These are phyloP conservation scores for Annulohypoxylon nitens DNA, from an alignment of 495 filamentous ascomycete species.

Conservation along the genomic window DNA sequence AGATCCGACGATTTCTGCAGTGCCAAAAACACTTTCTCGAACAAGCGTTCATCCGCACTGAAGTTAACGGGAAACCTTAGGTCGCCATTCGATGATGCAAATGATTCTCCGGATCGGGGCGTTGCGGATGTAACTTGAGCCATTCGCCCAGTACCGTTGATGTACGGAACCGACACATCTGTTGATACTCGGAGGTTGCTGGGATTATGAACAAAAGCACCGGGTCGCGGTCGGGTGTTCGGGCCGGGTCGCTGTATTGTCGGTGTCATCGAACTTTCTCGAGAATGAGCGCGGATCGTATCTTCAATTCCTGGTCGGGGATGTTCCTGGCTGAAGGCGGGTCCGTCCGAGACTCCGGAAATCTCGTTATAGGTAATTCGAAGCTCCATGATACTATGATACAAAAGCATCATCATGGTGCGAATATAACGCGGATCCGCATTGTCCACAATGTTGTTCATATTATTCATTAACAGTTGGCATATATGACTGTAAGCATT, in stretches of 20 bases:
- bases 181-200: slow-evolving; percentile 67
- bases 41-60: slow-evolving; percentile 79
- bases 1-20: slow-evolving; percentile 75
- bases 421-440: slow-evolving; percentile 84
- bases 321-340: slow-evolving; percentile 37
- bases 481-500: slow-evolving; percentile 81
- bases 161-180: slow-evolving; percentile 58
- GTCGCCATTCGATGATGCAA: slow-evolving; percentile 68
- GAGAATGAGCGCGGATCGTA: slow-evolving; percentile 59
- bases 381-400: slow-evolving; percentile 83
- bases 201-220: slow-evolving; percentile 72
- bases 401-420: slow-evolving; percentile 82
- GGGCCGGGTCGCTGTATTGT: slow-evolving; percentile 67
- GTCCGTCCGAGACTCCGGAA: slow-evolving; percentile 60
- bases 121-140: slow-evolving; percentile 69
- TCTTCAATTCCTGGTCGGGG: slow-evolving; percentile 52
- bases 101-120: slow-evolving; percentile 84
- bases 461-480: slow-evolving; percentile 74
- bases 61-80: slow-evolving; percentile 66
- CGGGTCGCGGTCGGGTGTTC: slow-evolving; percentile 69
- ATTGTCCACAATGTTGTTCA: slow-evolving; percentile 77
- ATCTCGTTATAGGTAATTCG: slow-evolving; percentile 61
- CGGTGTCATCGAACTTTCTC: slow-evolving; percentile 71
- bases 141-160: slow-evolving; percentile 60
- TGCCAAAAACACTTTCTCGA: slow-evolving; percentile 82